phyloP scores from a whole-genome alignment of 2,329 filamentous ascomycete species.

The Aspergillus sp. region DNA sequence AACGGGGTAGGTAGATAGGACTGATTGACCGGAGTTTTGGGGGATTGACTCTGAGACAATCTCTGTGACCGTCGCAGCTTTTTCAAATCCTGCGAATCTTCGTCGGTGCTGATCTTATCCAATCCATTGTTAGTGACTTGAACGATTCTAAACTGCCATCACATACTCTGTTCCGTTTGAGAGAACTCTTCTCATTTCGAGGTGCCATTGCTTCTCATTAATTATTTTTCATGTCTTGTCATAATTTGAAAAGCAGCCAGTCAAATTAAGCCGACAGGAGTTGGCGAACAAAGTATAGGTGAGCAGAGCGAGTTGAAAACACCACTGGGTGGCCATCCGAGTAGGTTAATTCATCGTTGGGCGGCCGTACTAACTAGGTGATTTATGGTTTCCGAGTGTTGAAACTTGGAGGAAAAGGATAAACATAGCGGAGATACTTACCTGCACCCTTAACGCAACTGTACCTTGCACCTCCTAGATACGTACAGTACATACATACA shows the following conservation, averaged over 20 bases:
- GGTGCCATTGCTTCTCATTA: slow-evolving; percentile 38
- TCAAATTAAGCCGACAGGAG: background rate
- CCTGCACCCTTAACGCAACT: no score
- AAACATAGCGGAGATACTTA: no score
- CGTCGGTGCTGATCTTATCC: slow-evolving; percentile 63
- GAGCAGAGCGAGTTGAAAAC: background rate
- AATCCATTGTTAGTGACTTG: slow-evolving; percentile 24
- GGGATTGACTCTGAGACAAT: slow-evolving; percentile 55
- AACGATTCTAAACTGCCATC: slow-evolving; percentile 15
- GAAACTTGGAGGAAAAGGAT: background rate
- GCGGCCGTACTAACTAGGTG: background rate
- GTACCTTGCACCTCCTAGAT: no score
- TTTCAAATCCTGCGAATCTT: slow-evolving; percentile 66
- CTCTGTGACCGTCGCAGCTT: slow-evolving; percentile 79
- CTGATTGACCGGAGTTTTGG: slow-evolving; percentile 62
- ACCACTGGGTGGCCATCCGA: background rate
- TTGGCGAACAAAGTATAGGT: background rate
- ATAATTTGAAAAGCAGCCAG: background rate
- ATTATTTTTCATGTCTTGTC: slow-evolving; percentile 9
- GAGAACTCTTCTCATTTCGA: slow-evolving; percentile 71
- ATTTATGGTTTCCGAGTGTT: background rate
- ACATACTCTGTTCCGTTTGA: slow-evolving; percentile 75
- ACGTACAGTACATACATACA: no score
- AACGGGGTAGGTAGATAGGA: slow-evolving; percentile 78
- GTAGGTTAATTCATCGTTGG: background rate